A percentile compares a stretch with the other conserved stretches of the same genome.
Conservation (phyloP, 768 basidiomycete species). For the Chalciporus piperatus region DNA sequence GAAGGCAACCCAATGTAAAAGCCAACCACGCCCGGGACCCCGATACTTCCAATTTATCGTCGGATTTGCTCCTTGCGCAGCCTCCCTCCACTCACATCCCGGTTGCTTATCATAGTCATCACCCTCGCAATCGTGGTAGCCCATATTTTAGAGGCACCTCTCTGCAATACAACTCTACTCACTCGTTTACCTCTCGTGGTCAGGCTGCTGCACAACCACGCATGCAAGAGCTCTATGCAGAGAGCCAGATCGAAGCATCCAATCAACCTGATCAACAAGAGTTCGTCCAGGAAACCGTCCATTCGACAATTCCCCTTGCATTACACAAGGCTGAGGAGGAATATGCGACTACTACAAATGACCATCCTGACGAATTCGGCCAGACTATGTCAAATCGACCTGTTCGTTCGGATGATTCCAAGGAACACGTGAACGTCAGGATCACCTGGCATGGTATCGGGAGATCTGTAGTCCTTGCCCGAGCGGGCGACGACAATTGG, state of each 20-base stretch:
- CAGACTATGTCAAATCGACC: constrained; percentile 18
- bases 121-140: constrained; percentile 31
- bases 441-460: constrained; percentile 69
- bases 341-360: constrained; percentile 13
- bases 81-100: constrained; percentile 45
- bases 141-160: constrained; percentile 36
- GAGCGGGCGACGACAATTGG: constrained; percentile 77
- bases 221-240: constrained; percentile 47
- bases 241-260: constrained; percentile 31
- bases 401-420: constrained; percentile 23
- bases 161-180: constrained; percentile 42
- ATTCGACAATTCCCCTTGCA: constrained; percentile 60
- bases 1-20: constrained; percentile 32
- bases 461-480: constrained; percentile 59
- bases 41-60: constrained; percentile 33
- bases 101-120: constrained; percentile 28
- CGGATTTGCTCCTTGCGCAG: constrained; percentile 39
- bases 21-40: constrained; percentile 22
- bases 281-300: constrained; percentile 58
- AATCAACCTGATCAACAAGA: constrained; percentile 29
- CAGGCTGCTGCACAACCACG: constrained; percentile 36
- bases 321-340: constrained; percentile 38
- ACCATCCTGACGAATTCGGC: constrained; percentile 16
- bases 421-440: constrained; percentile 40
- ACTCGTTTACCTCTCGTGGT: constrained; percentile 37